These are phyloP conservation scores for Suillus occidentalis DNA, from an alignment of 768 basidiomycete species.

Conservation along the genomic window DNA sequence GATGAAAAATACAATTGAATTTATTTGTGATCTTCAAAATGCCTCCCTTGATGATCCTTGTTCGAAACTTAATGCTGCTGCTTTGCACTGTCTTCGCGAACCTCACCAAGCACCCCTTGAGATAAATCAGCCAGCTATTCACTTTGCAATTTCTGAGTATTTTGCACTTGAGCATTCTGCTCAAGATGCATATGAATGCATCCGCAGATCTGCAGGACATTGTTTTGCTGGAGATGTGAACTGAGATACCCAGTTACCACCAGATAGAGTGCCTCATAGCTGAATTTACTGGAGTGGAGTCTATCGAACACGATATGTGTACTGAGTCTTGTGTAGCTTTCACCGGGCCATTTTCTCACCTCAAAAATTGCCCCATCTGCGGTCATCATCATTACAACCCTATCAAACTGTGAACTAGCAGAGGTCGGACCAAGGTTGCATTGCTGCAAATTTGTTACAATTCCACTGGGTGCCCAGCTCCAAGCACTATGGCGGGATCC, in stretches of 20 bases:
- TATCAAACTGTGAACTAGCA: neutral
- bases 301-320: neutral
- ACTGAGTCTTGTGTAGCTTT: neutral
- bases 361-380: neutral
- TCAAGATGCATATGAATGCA: neutral
- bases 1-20: too few relatives aligned
- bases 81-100: neutral
- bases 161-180: neutral
- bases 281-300: neutral
- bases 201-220: neutral
- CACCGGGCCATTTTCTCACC: neutral
- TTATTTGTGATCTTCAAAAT: too few relatives aligned
- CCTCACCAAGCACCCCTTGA: neutral
- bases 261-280: neutral
- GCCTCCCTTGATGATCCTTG: too few relatives aligned
- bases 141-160: neutral
- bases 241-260: neutral
- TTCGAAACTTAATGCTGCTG: neutral
- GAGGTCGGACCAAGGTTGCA: neutral
- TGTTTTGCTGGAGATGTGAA: neutral
- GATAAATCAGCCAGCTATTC: neutral
- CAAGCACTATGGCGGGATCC: neutral
- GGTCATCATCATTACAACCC: neutral
- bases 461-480: slow-evolving; percentile 3
- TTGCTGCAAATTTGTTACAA: slow-evolving; percentile 2